Evolutionary conservation across 441 rosid genomes (phyloP), one percentile per base, ranked within the genome.

Genomic region (Erodium trifolium): DNA sequence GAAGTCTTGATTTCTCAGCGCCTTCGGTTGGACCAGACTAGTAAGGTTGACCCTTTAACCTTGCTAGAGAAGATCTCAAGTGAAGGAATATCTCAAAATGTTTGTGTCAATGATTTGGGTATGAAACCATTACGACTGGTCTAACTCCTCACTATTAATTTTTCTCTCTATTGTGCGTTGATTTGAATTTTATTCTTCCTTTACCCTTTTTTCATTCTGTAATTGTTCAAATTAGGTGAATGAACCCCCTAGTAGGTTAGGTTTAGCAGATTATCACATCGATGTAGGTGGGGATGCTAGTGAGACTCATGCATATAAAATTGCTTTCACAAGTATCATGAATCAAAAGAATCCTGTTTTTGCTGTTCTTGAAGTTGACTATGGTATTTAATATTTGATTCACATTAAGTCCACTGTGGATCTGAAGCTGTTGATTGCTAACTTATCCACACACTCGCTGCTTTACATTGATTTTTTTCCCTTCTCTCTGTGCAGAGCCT

Each of bases 31-130:
- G 96, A 89, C 75, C 84, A 83, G 75, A 81, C 90, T 7, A 93
- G 88, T 77, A 83, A 78, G 64, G 78, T 81, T 68, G 86, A 89
- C 82, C 96, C 99, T 66, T 75, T 85, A 73, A 71, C 77, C 47
- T 77, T 93, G 84, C 87, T 93, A 51, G 93, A 85, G 78, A 87
- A 82, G 81, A 83, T 91, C 77, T 83, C 91, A 62, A 80, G 67
- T 80, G 77, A 79, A 65, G 97, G 97, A 75, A 80, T 93, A 69
- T 85, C 97, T 57, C 93, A 91, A 81, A 89, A 84, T 78, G 87
- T 86, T 67, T 93, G 97, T 72, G 79, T 93, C 65, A 93, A 93
- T 72, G 99, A 93, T 82, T 80, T 93, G 72, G 99, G 99, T 93
- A 91, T 10, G 70, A 71, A 57, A 68, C 72, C 68, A 14, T 16